These are phyloP conservation scores for Dactylellina haptotyla DNA, from an alignment of 2,329 filamentous ascomycete species.

Conservation along the genomic window DNA sequence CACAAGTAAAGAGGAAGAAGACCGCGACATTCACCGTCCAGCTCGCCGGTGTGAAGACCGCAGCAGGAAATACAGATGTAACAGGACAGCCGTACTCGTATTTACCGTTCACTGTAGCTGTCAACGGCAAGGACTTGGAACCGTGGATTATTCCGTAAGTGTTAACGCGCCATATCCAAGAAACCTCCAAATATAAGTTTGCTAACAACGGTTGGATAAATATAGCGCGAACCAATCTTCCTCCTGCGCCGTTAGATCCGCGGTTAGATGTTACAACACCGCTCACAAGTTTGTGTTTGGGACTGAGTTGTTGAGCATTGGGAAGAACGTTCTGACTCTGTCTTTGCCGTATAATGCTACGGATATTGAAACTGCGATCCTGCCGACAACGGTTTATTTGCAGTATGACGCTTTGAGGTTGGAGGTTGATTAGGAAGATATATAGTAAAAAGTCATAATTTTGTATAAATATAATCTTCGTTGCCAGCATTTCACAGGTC, in stretches of 20 bases:
- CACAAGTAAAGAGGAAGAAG: conserved; percentile 62
- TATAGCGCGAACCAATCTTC: conserved; percentile 65
- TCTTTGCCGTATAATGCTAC: conserved; percentile 71
- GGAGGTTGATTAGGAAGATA: conserved; percentile 64
- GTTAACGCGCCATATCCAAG: too few relatives aligned
- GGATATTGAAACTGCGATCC: conserved; percentile 69
- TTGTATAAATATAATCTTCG: too few relatives aligned
- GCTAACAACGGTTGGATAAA: conserved; percentile 58
- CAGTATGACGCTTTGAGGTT: conserved; percentile 74
- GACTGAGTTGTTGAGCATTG: conserved; percentile 64
- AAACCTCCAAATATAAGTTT: too few relatives aligned
- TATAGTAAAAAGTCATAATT: not conserved
- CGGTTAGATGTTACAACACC: conserved; percentile 71
- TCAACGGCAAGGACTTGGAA: conserved; percentile 63
- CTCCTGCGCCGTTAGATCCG: conserved; percentile 69
- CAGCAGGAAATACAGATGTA: conserved; percentile 72
- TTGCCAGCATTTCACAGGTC: too few relatives aligned
- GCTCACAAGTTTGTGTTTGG: conserved; percentile 71
- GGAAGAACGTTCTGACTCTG: conserved; percentile 68
- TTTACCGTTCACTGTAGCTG: conserved; percentile 66
- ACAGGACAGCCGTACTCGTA: conserved; percentile 67
- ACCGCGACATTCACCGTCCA: conserved; percentile 72
- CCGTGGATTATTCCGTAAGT: conserved; percentile 69
- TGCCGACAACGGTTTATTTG: conserved; percentile 69
- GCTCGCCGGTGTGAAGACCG: conserved; percentile 71